Conservation (phyloP, 306 rosid species). For the Arachis hypogaea region DNA sequence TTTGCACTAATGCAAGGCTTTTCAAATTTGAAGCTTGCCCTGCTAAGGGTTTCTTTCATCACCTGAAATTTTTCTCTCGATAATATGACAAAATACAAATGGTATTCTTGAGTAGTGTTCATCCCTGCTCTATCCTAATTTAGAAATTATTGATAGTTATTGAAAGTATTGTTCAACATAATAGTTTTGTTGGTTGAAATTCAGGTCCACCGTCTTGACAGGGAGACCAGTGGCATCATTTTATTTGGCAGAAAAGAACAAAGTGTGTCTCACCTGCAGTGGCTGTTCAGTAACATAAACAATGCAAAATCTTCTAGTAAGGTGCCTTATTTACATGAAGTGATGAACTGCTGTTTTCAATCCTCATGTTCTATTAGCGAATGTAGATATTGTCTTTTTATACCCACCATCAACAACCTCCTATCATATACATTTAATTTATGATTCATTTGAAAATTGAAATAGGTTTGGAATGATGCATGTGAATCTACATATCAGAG, state of each 20-base stretch:
- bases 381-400: not conserved
- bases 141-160: conserved; percentile 25
- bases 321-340: conserved; percentile 48
- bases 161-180: not conserved
- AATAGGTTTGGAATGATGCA: conserved; percentile 83
- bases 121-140: conserved; percentile 16
- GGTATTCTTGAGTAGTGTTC: conserved; percentile 1
- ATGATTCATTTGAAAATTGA: conserved; percentile 14
- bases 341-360: conserved; percentile 16
- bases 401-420: conserved; percentile 7
- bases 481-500: conserved; percentile 75
- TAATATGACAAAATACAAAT: not conserved
- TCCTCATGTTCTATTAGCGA: conserved; percentile 18
- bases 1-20: conserved; percentile 6
- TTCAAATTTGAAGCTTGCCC: conserved; percentile 2
- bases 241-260: conserved; percentile 86
- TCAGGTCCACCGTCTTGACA: conserved; percentile 94
- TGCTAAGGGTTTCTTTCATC: conserved; percentile 20
- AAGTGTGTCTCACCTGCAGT: conserved; percentile 72
- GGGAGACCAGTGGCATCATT: conserved; percentile 85
- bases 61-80: conserved; percentile 13
- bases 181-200: not conserved
- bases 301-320: conserved; percentile 60
- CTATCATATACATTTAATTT: conserved; percentile 11
- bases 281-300: conserved; percentile 65